Base-by-base conservation (phyloP, 192 early-diverging fungal species). In the Chytriomyces confervae region DNA sequence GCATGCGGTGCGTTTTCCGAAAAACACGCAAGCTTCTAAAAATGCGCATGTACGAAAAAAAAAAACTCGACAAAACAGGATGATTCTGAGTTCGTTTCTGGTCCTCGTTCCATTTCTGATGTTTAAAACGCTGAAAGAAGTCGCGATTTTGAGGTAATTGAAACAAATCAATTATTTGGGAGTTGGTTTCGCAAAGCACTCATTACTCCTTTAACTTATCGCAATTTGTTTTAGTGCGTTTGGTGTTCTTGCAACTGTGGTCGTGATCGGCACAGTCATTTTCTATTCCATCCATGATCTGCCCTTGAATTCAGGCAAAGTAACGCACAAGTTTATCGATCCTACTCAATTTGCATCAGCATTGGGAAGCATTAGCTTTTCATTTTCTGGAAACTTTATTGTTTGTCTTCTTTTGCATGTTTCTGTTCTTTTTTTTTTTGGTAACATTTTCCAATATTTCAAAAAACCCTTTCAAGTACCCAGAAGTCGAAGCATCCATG, bases 401-500 rank as follows among this genome's bases (percentile, higher is more conserved):
- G 78, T 79, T 20, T 24, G 70, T 65, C 1, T 3, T 20, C 2
- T 3, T 57, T 57, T 20, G 13, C 53, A 11, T 57, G 20, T 20
- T 57, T 20, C 13, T 18, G 53, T 20, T 20, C 51, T 61, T 18
- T 9, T 44, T 27, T 7, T 36, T n/a, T n/a, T n/a, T n/a, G 9
- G 16, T 24, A 36, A 27, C 48, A n/a, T n/a, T 20, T 44, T n/a
- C 23, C 46, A 5, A 43, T 13, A 62, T 23, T 64, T n/a, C 8
- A 24, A 36, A 24, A 18, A 11, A 11, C 4, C 10, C 7, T 69
- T 60, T 18, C 1, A 36, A 79, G 76, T 95, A 94, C 80, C 92
- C 94, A 24, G 91, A 95, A 66, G 91, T 96, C 61, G 93, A 96
- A 77, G 87, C 86, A 23, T 89, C 91, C 50, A 94, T 96, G 95